Conservation (phyloP, 257 asterid genomes). For the Rhazya stricta region DNA sequence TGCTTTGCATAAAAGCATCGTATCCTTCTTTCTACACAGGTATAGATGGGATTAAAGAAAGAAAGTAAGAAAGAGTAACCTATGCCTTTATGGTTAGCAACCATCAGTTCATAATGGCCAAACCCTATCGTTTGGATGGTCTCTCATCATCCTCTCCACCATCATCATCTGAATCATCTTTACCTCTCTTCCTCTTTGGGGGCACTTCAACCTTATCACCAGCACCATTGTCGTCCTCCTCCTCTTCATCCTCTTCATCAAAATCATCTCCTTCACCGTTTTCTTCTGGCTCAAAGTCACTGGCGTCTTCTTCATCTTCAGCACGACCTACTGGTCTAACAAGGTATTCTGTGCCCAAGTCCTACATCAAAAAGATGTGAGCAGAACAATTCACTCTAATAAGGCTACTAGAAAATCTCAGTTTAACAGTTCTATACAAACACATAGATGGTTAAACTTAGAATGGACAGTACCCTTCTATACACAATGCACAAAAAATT, state of each 20-base stretch:
- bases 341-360: conserved; percentile 82
- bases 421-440: background rate
- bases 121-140: conserved; percentile 69
- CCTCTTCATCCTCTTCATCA: conserved; percentile 40
- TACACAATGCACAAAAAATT: background rate
- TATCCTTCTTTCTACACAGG: conserved; percentile 12
- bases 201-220: conserved; percentile 53
- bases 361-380: conserved; percentile 32
- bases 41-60: conserved; percentile 17
- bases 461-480: background rate
- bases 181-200: conserved; percentile 74
- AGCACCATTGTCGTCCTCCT: conserved; percentile 40
- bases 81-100: conserved; percentile 12
- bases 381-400: background rate
- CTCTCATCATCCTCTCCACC: conserved; percentile 67
- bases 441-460: background rate
- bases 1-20: conserved; percentile 1
- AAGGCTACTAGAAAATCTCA: background rate
- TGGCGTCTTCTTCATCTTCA: conserved; percentile 86
- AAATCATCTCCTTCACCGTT: conserved; percentile 52
- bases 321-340: conserved; percentile 68
- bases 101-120: background rate
- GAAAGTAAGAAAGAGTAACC: conserved; percentile 1
- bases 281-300: conserved; percentile 82
- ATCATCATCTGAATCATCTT: conserved; percentile 61